These are phyloP conservation scores for Candida xyloterini DNA, from an alignment of 805 yeast species.

Conservation along the genomic window DNA sequence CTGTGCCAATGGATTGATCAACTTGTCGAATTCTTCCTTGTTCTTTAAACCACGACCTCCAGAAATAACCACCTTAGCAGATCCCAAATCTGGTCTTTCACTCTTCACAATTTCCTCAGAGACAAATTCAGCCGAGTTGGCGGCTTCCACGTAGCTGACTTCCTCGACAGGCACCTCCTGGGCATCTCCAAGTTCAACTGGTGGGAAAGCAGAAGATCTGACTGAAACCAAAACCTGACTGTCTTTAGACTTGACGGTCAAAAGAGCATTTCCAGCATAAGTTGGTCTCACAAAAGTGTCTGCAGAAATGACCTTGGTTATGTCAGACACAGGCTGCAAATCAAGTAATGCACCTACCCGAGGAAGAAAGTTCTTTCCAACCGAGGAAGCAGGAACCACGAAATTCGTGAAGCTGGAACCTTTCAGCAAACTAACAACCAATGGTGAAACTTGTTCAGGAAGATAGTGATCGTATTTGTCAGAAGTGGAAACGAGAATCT, in stretches of 20 bases:
- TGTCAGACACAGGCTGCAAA: conserved; percentile 83
- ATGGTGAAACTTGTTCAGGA: conserved; percentile 81
- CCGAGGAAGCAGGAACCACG: conserved; percentile 77
- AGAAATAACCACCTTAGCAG: conserved; percentile 77
- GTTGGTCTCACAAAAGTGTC: conserved; percentile 88
- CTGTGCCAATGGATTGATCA: conserved; percentile 81
- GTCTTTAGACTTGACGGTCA: conserved; percentile 75
- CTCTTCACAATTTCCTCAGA: conserved; percentile 70
- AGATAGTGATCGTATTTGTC: conserved; percentile 61
- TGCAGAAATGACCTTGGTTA: conserved; percentile 61
- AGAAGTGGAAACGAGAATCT: conserved; percentile 58
- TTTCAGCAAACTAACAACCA: conserved; percentile 48
- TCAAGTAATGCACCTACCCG: conserved; percentile 83
- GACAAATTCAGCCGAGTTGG: conserved; percentile 57
- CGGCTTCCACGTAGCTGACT: conserved; percentile 38
- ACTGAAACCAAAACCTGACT: conserved; percentile 66
- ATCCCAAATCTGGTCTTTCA: conserved; percentile 87
- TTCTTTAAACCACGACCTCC: conserved; percentile 95
- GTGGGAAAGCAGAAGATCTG: conserved; percentile 78
- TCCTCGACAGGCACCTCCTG: conserved; percentile 45
- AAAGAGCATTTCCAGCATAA: conserved; percentile 91
- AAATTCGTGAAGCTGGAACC: conserved; percentile 60
- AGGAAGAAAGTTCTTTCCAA: conserved; percentile 84
- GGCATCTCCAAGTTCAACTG: conserved; percentile 33
- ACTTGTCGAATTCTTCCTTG: conserved; percentile 77